Base-by-base conservation (phyloP, 257 asterid species). In the Verbascum thapsus region DNA sequence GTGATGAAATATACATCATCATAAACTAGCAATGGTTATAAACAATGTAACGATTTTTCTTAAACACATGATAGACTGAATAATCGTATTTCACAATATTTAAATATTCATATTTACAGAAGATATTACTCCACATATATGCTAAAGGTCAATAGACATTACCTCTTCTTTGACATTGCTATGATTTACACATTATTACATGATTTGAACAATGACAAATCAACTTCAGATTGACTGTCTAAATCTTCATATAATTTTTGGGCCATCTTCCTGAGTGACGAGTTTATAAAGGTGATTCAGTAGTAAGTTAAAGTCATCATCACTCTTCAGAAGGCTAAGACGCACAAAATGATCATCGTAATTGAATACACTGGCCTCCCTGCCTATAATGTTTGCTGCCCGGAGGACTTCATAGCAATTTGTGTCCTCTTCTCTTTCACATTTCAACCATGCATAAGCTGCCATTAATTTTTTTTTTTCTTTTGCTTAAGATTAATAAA, bases 381-480 rank as follows among this genome's bases (percentile, higher is more conserved):
- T 57, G 1, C 81, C 81, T 42, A 58, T 72, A 47, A 82, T 79
- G 42, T 79, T 79, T 35, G 74, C 80, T 18, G 47, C 58, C 6
- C 6, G 53, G 8, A 82, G 79, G 40, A 80, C 67, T 20, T 41
- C 41, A 0, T 7, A 3, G 66, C 86, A 82, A 44, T 72, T 44
- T 55, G 35, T 17, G n/a, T 82, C 88, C 72, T 79, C 82, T 66
- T 77, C 68, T 61, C 76, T 77, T 67, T 79, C 79, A 61, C 88
- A 79, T 64, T 80, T 80, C 65, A 82, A 40, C 86, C 88, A 82
- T 30, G 78, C 85, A 74, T 82, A 82, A 34, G 68, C 86, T 82
- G 81, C 67, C 65, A 56, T 60, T 22, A 48, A 11, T 5, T n/a
- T n/a, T n/a, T n/a, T n/a, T n/a, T n/a, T n/a, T n/a, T n/a, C n/a